Percentiles rank a stretch among this genome's conserved stretches.
These are phyloP conservation scores for Nothophaeocryptopus gaeumannii DNA, from an alignment of 2,329 filamentous ascomycete genomes.

Conservation along the genomic window DNA sequence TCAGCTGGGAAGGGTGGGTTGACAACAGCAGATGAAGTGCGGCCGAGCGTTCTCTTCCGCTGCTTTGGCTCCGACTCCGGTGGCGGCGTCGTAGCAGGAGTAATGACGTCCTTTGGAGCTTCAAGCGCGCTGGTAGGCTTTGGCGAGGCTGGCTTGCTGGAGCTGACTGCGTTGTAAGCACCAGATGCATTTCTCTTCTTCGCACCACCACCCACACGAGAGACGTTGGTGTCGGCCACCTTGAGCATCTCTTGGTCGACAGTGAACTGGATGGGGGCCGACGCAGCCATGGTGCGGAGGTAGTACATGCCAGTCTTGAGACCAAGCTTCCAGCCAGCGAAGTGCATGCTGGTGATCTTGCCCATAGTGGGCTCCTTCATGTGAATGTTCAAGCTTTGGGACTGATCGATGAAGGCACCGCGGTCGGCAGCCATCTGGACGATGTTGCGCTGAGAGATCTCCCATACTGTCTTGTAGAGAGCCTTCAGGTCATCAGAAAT, in stretches of 20 bases:
- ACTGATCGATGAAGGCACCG: slow-evolving; percentile 98
- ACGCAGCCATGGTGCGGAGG: slow-evolving; percentile 93
- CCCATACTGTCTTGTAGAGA: slow-evolving; percentile 99
- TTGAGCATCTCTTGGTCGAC: slow-evolving; percentile 95
- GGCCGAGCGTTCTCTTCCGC: slow-evolving; percentile 39
- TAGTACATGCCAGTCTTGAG: slow-evolving; percentile 99
- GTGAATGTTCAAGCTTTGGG: slow-evolving; percentile 98
- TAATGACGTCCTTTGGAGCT: slow-evolving; percentile 62
- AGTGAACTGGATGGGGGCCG: slow-evolving; percentile 96
- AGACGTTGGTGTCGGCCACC: slow-evolving; percentile 76
- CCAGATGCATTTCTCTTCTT: slow-evolving; percentile 67
- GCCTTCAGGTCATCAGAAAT: slow-evolving; percentile 94
- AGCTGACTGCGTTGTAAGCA: slow-evolving; percentile 36
- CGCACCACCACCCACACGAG: slow-evolving; percentile 54
- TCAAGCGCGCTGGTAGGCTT: slow-evolving; percentile 55
- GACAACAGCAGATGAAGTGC: slow-evolving; percentile 51
- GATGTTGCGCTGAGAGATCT: slow-evolving; percentile 92
- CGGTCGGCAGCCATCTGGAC: slow-evolving; percentile 98
- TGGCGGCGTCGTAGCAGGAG: slow-evolving; percentile 66
- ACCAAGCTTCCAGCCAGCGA: slow-evolving; percentile 97
- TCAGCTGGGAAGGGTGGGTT: slow-evolving; percentile 73
- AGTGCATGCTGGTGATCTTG: slow-evolving; percentile 99
- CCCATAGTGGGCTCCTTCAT: slow-evolving; percentile 99
- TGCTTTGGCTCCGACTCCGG: slow-evolving; percentile 46
- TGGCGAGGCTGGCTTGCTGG: slow-evolving; percentile 61